Percentiles rank a stretch among this genome's conserved stretches.
Evolutionary conservation across 169 alveolate species (phyloP).

Genomic region (Plasmodium coatneyi): DNA sequence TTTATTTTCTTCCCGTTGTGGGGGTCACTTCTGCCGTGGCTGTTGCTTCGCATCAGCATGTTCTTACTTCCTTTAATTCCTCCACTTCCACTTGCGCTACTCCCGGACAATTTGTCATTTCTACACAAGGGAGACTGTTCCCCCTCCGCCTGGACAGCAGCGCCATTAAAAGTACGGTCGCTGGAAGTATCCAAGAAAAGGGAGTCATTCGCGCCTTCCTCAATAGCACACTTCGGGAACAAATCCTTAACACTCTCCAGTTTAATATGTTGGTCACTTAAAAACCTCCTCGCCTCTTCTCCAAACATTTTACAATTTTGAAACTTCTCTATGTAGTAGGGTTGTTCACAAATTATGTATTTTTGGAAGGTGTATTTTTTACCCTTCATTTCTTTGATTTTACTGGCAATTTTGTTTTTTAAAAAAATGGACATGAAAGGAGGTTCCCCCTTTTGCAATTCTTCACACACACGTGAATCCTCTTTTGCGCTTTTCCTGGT

Average conservation of each 20-base stretch:
- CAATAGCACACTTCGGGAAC: background rate
- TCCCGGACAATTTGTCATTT: background rate
- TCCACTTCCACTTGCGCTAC: background rate
- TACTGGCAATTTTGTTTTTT: constrained; percentile 35
- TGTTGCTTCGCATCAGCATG: background rate
- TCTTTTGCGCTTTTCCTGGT: constrained; percentile 6
- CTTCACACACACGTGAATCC: background rate
- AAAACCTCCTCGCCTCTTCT: background rate
- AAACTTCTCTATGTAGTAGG: constrained; percentile 13
- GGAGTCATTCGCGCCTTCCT: background rate
- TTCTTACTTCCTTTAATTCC: background rate
- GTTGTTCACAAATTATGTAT: constrained; percentile 56
- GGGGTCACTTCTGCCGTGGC: background rate
- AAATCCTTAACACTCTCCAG: constrained; percentile 15
- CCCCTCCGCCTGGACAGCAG: background rate
- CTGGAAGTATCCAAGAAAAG: background rate
- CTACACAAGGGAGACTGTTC: background rate
- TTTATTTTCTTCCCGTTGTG: constrained; percentile 30
- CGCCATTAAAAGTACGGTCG: background rate
- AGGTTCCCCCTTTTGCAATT: background rate
- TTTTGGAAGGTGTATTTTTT: constrained; percentile 41
- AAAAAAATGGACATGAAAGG: background rate
- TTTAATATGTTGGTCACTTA: constrained; percentile 28
- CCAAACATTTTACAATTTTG: constrained; percentile 12
- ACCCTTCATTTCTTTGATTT: constrained; percentile 43